Conservation (phyloP, 2,329 filamentous ascomycete genomes). For the Ciborinia camelliae region DNA sequence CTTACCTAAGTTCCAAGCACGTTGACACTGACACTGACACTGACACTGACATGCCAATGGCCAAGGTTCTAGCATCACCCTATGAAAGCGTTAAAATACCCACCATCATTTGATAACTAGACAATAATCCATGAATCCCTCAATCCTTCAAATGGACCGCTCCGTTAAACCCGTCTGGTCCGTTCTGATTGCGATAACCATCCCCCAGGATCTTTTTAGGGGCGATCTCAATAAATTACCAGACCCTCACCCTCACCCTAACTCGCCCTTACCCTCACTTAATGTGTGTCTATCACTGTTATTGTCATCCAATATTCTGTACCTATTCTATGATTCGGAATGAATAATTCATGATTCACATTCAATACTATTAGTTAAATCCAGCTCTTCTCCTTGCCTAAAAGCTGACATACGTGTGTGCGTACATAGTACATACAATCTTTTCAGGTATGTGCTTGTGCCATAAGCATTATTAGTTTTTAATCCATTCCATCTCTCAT, state of each 20-base stretch:
- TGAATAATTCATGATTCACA: background rate
- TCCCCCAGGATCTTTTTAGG: background rate
- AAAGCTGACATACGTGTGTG: background rate
- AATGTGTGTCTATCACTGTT: too few species aligned
- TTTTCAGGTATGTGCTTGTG: slow-evolving; percentile 2
- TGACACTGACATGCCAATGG: too few species aligned
- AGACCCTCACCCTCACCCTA: background rate
- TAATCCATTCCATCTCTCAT: slow-evolving; percentile 16
- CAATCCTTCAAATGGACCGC: background rate
- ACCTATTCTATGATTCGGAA: background rate
- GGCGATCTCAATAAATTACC: background rate
- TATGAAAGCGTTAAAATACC: too few species aligned
- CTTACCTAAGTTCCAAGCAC: too few species aligned
- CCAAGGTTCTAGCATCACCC: too few species aligned
- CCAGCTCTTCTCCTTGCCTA: background rate
- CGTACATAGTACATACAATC: background rate
- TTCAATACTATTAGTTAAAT: background rate
- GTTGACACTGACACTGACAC: too few species aligned
- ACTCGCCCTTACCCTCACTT: too few species aligned
- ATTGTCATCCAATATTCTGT: too few species aligned
- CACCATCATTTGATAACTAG: too few species aligned
- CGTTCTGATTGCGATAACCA: background rate
- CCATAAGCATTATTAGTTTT: slow-evolving; percentile 3
- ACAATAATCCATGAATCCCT: background rate
- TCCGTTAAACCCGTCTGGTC: too few species aligned